A percentile compares a stretch with the other conserved stretches of the same genome.
Evolutionary conservation across 1,139 yeast species (phyloP).

Genomic region (Blastobotrys serpentis): DNA sequence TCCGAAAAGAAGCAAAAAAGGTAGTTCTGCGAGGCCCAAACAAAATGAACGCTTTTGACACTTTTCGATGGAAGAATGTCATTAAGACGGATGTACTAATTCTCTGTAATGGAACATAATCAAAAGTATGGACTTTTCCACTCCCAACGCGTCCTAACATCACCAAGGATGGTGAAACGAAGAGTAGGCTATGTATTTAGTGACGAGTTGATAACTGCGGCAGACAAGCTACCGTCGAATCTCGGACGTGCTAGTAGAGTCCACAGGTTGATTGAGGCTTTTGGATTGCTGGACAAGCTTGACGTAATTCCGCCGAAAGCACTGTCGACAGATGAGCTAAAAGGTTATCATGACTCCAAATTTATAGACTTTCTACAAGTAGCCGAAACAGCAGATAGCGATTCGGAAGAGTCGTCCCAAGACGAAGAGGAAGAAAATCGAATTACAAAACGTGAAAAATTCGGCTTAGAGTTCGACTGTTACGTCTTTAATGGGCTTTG

Average conservation of each 20-base stretch:
- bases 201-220: slow-evolving; percentile 38
- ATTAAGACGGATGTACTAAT: too few relatives aligned
- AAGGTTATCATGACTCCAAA: slow-evolving; percentile 41
- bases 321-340: slow-evolving; percentile 36
- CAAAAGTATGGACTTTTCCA: too few relatives aligned
- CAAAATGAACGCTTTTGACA: too few relatives aligned
- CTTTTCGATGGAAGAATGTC: too few relatives aligned
- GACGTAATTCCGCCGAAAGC: slow-evolving; percentile 20
- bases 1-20: slow-evolving; percentile 2
- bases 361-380: slow-evolving; percentile 41
- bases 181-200: slow-evolving; percentile 34
- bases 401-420: slow-evolving; percentile 13
- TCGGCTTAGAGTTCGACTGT: slow-evolving; percentile 57
- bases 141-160: not conserved
- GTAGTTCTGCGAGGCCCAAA: not conserved
- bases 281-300: slow-evolving; percentile 36
- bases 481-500: slow-evolving; percentile 56
- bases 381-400: slow-evolving; percentile 27
- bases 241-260: slow-evolving; percentile 51
- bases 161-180: not conserved
- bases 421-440: slow-evolving; percentile 1
- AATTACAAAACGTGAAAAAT: slow-evolving; percentile 15
- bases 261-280: slow-evolving; percentile 46
- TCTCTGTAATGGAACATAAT: too few relatives aligned
- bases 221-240: slow-evolving; percentile 54